phyloP scores from a whole-genome alignment of 208 protist genomes.

The Phytomonas sp. region DNA sequence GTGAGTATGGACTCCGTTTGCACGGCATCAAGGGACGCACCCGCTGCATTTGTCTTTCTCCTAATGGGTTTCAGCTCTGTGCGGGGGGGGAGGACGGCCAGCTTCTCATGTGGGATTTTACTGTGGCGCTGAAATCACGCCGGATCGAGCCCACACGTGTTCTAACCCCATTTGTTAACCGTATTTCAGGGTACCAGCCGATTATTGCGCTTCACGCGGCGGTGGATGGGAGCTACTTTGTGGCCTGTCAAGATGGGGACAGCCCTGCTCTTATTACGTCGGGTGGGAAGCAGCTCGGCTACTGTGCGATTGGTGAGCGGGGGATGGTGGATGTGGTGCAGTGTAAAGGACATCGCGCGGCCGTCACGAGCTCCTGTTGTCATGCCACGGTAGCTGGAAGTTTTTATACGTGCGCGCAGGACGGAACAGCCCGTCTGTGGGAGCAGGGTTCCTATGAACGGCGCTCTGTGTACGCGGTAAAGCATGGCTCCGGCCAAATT shows the following conservation, averaged over 20 bases:
- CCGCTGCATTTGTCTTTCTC: conserved; percentile 46
- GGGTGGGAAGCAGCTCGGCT: conserved; percentile 48
- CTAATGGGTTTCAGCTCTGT: conserved; percentile 39
- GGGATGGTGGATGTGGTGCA: conserved; percentile 60
- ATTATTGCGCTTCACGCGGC: conserved; percentile 44
- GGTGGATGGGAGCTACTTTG: conserved; percentile 44
- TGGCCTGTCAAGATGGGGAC: conserved; percentile 77
- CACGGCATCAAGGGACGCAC: conserved; percentile 43
- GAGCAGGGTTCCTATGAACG: conserved; percentile 31
- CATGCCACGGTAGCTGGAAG: conserved; percentile 21
- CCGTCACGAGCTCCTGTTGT: conserved; percentile 48
- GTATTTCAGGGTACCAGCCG: conserved; percentile 66
- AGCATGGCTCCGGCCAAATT: conserved; percentile 68
- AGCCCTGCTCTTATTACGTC: conserved; percentile 41
- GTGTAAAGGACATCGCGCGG: conserved; percentile 61
- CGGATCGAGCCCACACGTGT: conserved; percentile 48
- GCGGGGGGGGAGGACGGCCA: conserved; percentile 61
- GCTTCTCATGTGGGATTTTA: conserved; percentile 78
- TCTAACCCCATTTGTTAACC: conserved; percentile 75
- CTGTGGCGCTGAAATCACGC: conserved; percentile 22
- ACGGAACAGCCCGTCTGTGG: conserved; percentile 72
- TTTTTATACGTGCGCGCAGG: conserved; percentile 61
- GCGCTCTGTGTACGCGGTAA: conserved; percentile 44
- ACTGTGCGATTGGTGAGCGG: conserved; percentile 67
- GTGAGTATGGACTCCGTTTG: conserved; percentile 20